A percentile compares a stretch with the other conserved stretches of the same genome.
These are phyloP conservation scores for Botrytis pseudocinerea DNA, from an alignment of 2,329 filamentous ascomycete species.

Conservation along the genomic window DNA sequence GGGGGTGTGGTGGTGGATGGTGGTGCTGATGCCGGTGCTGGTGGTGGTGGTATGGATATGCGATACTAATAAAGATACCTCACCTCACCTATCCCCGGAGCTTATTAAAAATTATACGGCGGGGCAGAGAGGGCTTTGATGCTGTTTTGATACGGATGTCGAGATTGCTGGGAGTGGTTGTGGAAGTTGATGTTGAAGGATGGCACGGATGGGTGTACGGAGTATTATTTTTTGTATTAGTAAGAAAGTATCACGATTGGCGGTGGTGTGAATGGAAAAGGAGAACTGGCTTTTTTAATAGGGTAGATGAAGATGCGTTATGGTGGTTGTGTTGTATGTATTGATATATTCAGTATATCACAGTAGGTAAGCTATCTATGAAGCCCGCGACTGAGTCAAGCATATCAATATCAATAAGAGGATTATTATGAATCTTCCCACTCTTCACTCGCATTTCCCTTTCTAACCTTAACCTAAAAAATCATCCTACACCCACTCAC, in stretches of 20 bases:
- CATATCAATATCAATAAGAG: background rate
- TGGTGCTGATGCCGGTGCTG: too few relatives aligned
- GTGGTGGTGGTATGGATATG: background rate
- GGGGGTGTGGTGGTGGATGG: background rate
- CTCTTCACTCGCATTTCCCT: background rate
- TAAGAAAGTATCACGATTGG: background rate
- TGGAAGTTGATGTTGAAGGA: background rate
- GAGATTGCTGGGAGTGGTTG: background rate
- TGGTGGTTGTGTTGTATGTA: too few relatives aligned
- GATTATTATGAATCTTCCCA: background rate
- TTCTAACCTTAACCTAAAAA: background rate
- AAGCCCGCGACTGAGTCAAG: background rate
- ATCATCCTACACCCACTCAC: background rate
- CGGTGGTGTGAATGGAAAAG: background rate
- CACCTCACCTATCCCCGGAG: too few relatives aligned
- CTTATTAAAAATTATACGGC: background rate
- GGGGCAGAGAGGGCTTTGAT: background rate
- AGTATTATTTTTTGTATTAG: too few relatives aligned
- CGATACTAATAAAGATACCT: too few relatives aligned
- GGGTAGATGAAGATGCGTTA: background rate
- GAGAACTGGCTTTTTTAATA: background rate
- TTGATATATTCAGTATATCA: too few relatives aligned
- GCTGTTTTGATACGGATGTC: background rate
- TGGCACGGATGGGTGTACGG: background rate
- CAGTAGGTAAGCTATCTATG: background rate